Percentiles rank a stretch among this genome's conserved stretches.
Conservation (phyloP, 2,329 filamentous ascomycete genomes). For the Trichoderma endophyticum region DNA sequence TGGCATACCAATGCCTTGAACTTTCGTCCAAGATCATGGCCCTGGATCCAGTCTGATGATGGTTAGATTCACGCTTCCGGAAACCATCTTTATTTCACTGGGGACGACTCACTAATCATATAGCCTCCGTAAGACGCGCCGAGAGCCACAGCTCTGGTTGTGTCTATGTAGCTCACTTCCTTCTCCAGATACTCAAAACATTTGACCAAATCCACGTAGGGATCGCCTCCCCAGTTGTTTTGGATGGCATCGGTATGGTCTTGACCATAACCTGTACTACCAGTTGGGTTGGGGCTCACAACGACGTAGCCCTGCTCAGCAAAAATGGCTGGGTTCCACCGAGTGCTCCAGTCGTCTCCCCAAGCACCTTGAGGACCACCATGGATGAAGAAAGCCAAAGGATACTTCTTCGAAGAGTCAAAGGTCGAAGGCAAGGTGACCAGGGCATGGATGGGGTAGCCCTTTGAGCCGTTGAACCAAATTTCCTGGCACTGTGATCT, state of each 20-base stretch:
- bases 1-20: conserved; percentile 89
- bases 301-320: conserved; percentile 86
- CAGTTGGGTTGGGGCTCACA: conserved; percentile 78
- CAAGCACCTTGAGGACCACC: conserved; percentile 79
- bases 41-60: conserved; percentile 77
- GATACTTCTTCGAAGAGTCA: conserved; percentile 68
- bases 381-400: conserved; percentile 75
- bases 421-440: conserved; percentile 65
- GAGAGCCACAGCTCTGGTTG: conserved; percentile 64
- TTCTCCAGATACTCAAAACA: conserved; percentile 71
- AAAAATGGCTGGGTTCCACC: conserved; percentile 84
- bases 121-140: conserved; percentile 74
- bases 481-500: conserved; percentile 63
- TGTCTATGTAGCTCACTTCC: conserved; percentile 67
- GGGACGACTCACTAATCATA: conserved; percentile 61
- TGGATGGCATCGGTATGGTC: conserved; percentile 72
- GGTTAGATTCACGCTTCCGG: conserved; percentile 21
- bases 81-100: too few relatives aligned
- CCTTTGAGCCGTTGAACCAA: conserved; percentile 63
- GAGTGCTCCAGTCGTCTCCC: conserved; percentile 71
- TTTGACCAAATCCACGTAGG: conserved; percentile 78
- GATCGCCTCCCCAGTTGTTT: conserved; percentile 78
- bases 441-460: conserved; percentile 66
- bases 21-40: conserved; percentile 73
- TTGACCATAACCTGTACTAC: conserved; percentile 79